phyloP scores from a whole-genome alignment of 2,329 filamentous ascomycete genomes.

The Thermothelomyces thermophilus region DNA sequence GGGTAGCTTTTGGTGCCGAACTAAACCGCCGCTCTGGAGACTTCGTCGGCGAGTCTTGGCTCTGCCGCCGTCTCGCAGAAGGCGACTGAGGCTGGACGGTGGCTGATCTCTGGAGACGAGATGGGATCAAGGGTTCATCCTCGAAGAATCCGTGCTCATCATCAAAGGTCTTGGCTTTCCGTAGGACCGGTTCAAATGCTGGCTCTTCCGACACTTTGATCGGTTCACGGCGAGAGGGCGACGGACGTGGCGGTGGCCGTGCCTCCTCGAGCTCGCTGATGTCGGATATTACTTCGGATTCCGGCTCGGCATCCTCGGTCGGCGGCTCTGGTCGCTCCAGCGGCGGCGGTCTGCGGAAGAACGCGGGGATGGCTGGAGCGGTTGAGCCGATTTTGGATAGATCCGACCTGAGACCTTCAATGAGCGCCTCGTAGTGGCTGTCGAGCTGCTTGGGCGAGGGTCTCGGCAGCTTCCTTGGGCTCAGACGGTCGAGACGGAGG shows the following conservation, averaged over 20 bases:
- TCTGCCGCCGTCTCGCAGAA: neutral
- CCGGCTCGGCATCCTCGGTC: slow-evolving; percentile 12
- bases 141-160: slow-evolving; percentile 8
- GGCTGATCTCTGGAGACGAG: slow-evolving; percentile 16
- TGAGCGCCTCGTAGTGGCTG: slow-evolving; percentile 39
- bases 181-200: slow-evolving; percentile 18
- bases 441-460: slow-evolving; percentile 26
- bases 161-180: slow-evolving; percentile 18
- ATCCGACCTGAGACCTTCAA: slow-evolving; percentile 38
- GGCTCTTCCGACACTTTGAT: slow-evolving; percentile 15
- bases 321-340: neutral
- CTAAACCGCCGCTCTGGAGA: slow-evolving; percentile 8
- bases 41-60: slow-evolving; percentile 9
- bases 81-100: slow-evolving; percentile 13
- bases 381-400: slow-evolving; percentile 29
- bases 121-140: slow-evolving; percentile 12
- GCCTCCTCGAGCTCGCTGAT: slow-evolving; percentile 50
- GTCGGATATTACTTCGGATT: slow-evolving; percentile 39
- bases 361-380: slow-evolving; percentile 22
- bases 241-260: slow-evolving; percentile 8
- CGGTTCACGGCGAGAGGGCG: slow-evolving; percentile 16
- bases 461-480: slow-evolving; percentile 25
- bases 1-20: slow-evolving; percentile 6
- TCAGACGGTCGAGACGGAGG: slow-evolving; percentile 37
- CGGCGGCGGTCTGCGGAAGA: slow-evolving; percentile 14